A percentile compares a stretch with the other conserved stretches of the same genome.
Conservation (phyloP, 768 basidiomycete species). For the Naematelia aurantialba region DNA sequence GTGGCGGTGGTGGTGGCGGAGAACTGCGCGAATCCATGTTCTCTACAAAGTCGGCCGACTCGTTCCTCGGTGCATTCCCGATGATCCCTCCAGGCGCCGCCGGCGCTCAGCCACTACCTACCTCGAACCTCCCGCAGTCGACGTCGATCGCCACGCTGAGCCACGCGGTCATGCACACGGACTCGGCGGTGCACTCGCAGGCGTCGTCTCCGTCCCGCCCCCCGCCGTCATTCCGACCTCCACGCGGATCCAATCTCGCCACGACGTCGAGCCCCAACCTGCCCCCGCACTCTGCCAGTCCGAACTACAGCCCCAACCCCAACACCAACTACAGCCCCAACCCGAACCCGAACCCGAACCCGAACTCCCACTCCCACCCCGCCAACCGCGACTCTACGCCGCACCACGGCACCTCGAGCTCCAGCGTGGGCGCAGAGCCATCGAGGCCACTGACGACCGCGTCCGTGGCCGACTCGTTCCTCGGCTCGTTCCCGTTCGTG, state of each 20-base stretch:
- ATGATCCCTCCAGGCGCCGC: slow-evolving; percentile 44
- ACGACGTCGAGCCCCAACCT: neutral
- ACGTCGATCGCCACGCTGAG: slow-evolving; percentile 30
- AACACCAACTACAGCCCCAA: neutral
- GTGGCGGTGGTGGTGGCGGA: too few relatives aligned
- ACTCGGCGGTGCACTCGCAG: neutral
- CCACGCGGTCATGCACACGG: slow-evolving; percentile 13
- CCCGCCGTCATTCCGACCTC: slow-evolving; percentile 14
- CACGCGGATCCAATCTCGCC: neutral
- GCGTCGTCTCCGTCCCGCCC: slow-evolving; percentile 5
- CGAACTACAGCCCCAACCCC: neutral
- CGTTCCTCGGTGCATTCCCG: slow-evolving; percentile 42
- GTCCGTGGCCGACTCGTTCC: slow-evolving; percentile 34
- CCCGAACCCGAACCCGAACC: neutral
- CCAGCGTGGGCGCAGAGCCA: neutral
- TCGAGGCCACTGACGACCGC: slow-evolving; percentile 29
- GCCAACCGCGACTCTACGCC: too few relatives aligned
- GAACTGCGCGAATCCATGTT: slow-evolving; percentile 12
- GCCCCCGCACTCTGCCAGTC: neutral
- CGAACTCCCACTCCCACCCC: neutral
- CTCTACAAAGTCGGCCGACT: slow-evolving; percentile 40
- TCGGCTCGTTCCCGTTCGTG: slow-evolving; percentile 42
- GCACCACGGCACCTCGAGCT: too few relatives aligned
- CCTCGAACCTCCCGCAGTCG: slow-evolving; percentile 30
- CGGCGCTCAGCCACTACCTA: slow-evolving; percentile 2